Evolutionary conservation across 306 rosid species (phyloP).

Genomic region (Dalbergia cochinchinensis): DNA sequence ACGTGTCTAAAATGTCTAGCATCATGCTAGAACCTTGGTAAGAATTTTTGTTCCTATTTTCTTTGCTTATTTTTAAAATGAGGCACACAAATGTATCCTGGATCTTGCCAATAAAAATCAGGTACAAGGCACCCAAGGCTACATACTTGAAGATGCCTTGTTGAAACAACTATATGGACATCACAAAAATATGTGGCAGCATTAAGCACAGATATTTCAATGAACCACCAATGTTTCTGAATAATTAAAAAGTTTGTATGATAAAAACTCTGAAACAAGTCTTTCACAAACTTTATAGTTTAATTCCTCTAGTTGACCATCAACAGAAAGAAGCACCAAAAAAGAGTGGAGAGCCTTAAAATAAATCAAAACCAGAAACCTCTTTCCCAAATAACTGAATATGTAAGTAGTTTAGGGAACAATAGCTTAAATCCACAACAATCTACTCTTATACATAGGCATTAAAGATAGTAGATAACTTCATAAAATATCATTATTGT

Average conservation of each 20-base stretch:
- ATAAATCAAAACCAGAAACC: conserved; percentile 6
- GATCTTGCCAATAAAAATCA: not conserved
- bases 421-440: not conserved
- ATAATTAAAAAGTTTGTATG: not conserved
- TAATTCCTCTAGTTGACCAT: not conserved
- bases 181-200: not conserved
- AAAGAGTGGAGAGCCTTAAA: not conserved
- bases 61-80: not conserved
- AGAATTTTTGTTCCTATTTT: conserved; percentile 1
- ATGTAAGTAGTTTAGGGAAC: conserved; percentile 4
- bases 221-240: conserved; percentile 15
- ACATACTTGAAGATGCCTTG: conserved; percentile 4
- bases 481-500: not conserved
- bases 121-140: not conserved
- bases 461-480: not conserved
- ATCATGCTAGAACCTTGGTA: not conserved
- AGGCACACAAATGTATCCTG: not conserved
- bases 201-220: conserved; percentile 9
- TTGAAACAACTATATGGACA: not conserved
- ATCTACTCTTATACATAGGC: not conserved
- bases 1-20: not conserved
- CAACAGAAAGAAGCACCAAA: not conserved
- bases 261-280: not conserved
- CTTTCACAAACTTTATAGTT: conserved; percentile 2
- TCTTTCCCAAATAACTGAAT: not conserved